Base-by-base conservation (phyloP, 768 basidiomycete species). In the Serpula lacrymans region DNA sequence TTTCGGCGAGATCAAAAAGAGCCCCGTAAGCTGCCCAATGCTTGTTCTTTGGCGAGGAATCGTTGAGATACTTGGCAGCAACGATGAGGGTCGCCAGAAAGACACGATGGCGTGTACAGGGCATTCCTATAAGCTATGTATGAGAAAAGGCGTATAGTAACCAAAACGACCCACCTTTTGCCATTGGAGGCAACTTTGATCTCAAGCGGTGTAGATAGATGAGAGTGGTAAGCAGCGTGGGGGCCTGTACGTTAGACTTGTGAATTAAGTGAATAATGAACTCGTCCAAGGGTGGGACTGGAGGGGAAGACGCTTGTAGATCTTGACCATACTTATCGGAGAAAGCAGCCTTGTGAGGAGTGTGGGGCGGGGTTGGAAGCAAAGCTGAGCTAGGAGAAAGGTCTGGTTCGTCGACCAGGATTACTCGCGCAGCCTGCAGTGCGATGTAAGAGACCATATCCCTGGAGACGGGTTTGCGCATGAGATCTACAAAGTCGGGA, bases 51-150 rank as follows among this genome's bases (percentile, higher is more conserved):
- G 90, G 90, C 32, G 86, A 85, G n/a, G 87, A 86, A 64, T 94
- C 91, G 64, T 99, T 96, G 57, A 97, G 80, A 64, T 97, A 97
- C 68, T 99, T 99, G 47, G 92, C 86, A 17, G 95, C 83, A 29
- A 91, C 87, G 63, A 99, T 97, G 52, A 99, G 84, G 1, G 88
- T 84, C 17, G 95, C 95, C 51, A 99, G 77, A 67, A 99, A 97
- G 38, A 99, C 85, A 34, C 95, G 84, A 58, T 98, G 95, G 25
- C 91, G 80, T 16, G 95, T 95, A 63, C 92, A 96, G 17, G 86
- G 78, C 71, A 92, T 82, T 34, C 92, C 74, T 72, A 44, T 30
- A 4, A 18, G 37, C n/a, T 43, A 32, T 41, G 31, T 25, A 39
- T 37, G 39, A 10, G 29, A 46, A 36, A 60, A 42, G 42, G 13